These are phyloP conservation scores for Ilyonectria robusta DNA, from an alignment of 2,329 filamentous ascomycete species.

Conservation along the genomic window DNA sequence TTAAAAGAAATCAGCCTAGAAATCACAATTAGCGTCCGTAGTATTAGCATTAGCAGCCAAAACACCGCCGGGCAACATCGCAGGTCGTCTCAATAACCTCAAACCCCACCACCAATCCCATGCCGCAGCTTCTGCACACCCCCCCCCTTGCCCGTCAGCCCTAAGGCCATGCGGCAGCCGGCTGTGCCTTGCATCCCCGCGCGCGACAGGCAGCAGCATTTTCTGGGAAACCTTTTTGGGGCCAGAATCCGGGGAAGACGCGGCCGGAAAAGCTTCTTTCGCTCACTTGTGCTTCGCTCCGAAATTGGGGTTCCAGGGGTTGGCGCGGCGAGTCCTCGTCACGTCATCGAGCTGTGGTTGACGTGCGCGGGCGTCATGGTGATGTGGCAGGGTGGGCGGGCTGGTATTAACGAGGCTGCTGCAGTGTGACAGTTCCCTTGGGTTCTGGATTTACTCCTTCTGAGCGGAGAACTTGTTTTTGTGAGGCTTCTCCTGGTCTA, in stretches of 20 bases:
- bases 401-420: neutral
- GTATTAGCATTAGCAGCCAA: neutral
- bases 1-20: neutral
- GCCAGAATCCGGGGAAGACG: neutral
- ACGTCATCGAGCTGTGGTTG: conserved; percentile 22
- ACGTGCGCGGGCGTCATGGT: conserved; percentile 22
- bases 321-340: neutral
- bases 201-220: neutral
- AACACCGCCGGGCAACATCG: neutral
- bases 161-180: neutral
- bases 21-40: too few species aligned
- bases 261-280: conserved; percentile 3
- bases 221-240: neutral
- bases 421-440: neutral
- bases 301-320: neutral
- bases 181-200: neutral
- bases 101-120: conserved; percentile 7
- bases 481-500: neutral
- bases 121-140: conserved; percentile 1
- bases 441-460: neutral
- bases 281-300: neutral
- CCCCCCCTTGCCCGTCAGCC: conserved; percentile 13
- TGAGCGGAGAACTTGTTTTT: neutral
- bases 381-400: conserved; percentile 1
- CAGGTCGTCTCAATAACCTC: conserved; percentile 23